Percentiles rank a stretch among this genome's conserved stretches.
These are phyloP conservation scores for Glomus cerebriforme DNA, from an alignment of 192 early-diverging fungal species.

Conservation along the genomic window DNA sequence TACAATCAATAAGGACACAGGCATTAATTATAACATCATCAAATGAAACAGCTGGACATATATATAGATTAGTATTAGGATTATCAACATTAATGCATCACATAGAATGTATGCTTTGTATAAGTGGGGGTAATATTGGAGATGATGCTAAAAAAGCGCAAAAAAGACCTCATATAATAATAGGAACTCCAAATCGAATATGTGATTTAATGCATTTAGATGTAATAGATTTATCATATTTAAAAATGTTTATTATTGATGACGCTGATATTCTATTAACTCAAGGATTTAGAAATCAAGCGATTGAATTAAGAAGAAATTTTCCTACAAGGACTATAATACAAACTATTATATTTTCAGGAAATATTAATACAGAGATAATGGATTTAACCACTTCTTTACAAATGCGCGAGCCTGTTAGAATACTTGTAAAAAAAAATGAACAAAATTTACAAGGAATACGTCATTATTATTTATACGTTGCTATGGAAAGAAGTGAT, in stretches of 20 bases:
- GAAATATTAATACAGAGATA: slow-evolving; percentile 96
- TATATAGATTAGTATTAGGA: slow-evolving; percentile 92
- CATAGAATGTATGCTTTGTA: slow-evolving; percentile 92
- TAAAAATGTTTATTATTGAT: slow-evolving; percentile 99
- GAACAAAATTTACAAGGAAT: slow-evolving; percentile 95
- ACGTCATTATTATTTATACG: slow-evolving; percentile 74
- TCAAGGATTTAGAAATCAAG: slow-evolving; percentile 98
- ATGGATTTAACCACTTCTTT: slow-evolving; percentile 96
- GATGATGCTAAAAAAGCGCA: slow-evolving; percentile 87
- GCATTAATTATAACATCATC: slow-evolving; percentile 97
- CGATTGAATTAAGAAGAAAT: slow-evolving; percentile 94
- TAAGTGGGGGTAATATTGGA: slow-evolving; percentile 93
- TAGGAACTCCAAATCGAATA: slow-evolving; percentile 98
- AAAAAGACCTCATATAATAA: slow-evolving; percentile 87
- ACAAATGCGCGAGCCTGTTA: slow-evolving; percentile 94
- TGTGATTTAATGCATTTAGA: slow-evolving; percentile 97
- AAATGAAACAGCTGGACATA: slow-evolving; percentile 98
- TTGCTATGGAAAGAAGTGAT: slow-evolving; percentile 98
- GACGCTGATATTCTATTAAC: slow-evolving; percentile 99
- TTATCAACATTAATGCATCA: slow-evolving; percentile 93
- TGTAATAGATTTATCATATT: slow-evolving; percentile 75
- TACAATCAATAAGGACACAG: slow-evolving; percentile 76
- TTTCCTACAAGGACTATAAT: slow-evolving; percentile 71
- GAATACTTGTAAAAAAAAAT: slow-evolving; percentile 98
- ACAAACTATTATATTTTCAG: slow-evolving; percentile 96